Conservation (phyloP, 768 basidiomycete genomes). For the Termitomyces sp. region DNA sequence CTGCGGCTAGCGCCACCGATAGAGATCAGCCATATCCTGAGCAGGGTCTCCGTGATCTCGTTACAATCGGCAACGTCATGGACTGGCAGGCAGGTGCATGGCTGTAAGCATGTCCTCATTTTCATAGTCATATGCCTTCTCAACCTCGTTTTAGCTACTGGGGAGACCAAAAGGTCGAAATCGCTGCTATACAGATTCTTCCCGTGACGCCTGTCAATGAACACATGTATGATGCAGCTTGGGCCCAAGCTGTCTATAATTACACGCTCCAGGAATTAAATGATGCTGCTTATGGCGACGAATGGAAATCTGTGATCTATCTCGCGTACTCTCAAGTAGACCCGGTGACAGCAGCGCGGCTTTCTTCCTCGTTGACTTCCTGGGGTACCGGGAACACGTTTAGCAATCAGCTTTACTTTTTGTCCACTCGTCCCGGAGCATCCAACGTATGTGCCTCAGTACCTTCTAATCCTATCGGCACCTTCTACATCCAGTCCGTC, state of each 20-base stretch:
- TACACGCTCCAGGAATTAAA: slow-evolving; percentile 22
- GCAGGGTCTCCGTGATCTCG: slow-evolving; percentile 20
- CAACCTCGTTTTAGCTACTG: slow-evolving; percentile 18
- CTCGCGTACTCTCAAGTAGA: slow-evolving; percentile 24
- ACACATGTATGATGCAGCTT: slow-evolving; percentile 24
- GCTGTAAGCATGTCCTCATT: slow-evolving; percentile 19
- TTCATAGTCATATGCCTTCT: neutral
- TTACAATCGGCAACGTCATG: slow-evolving; percentile 30
- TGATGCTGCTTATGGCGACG: slow-evolving; percentile 20
- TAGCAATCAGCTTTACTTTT: slow-evolving; percentile 25
- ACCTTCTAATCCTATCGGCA: slow-evolving; percentile 22
- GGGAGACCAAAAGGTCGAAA: slow-evolving; percentile 25
- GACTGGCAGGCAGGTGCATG: slow-evolving; percentile 30
- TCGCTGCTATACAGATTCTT: slow-evolving; percentile 29
- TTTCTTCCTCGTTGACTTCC: slow-evolving; percentile 22
- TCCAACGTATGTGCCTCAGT: slow-evolving; percentile 22
- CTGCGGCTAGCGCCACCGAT: slow-evolving; percentile 20
- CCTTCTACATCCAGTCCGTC: slow-evolving; percentile 21
- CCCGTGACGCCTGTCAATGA: slow-evolving; percentile 30
- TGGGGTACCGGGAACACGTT: slow-evolving; percentile 29
- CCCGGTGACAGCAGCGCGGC: slow-evolving; percentile 19
- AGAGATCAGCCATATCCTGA: slow-evolving; percentile 30
- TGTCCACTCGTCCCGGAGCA: slow-evolving; percentile 25
- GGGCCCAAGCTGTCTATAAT: slow-evolving; percentile 21
- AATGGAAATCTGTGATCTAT: slow-evolving; percentile 29